Percentiles rank a stretch among this genome's conserved stretches.
Evolutionary conservation across 345 rosid genomes (phyloP).

Genomic region (Eucalyptus brandiana): DNA sequence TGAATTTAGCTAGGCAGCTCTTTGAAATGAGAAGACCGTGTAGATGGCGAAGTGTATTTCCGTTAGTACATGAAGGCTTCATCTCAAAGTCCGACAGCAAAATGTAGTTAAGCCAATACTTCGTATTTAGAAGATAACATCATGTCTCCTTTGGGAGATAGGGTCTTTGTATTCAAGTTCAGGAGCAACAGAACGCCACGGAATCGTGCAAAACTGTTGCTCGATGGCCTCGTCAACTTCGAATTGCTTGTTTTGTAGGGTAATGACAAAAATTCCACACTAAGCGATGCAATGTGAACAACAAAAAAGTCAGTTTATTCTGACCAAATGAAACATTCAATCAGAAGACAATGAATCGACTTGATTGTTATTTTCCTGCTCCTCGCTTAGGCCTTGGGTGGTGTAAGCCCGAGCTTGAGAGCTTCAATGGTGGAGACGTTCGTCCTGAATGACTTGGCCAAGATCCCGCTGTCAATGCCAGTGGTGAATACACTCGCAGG

Average conservation of each 20-base stretch:
- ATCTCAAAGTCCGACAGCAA: not conserved
- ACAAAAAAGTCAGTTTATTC: not conserved
- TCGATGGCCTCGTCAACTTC: not conserved
- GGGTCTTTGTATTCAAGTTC: not conserved
- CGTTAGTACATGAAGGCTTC: not conserved
- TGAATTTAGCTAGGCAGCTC: not conserved
- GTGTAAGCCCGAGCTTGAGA: not conserved
- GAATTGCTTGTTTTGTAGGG: not conserved
- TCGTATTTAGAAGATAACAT: not conserved
- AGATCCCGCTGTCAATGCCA: not conserved
- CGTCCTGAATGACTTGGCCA: constrained; percentile 4
- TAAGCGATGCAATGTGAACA: not conserved
- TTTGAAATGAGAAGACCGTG: not conserved
- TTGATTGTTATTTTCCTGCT: not conserved
- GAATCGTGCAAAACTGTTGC: not conserved
- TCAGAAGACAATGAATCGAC: not conserved
- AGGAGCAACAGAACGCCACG: not conserved
- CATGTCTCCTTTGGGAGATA: not conserved
- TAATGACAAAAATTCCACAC: not conserved
- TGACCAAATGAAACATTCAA: not conserved
- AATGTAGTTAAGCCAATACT: not conserved
- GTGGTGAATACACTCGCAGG: not conserved
- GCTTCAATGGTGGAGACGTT: not conserved
- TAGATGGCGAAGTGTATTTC: not conserved
- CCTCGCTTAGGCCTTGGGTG: not conserved